Base-by-base conservation (phyloP, 1,139 yeast species). In the Hyphopichia buzzinii region DNA sequence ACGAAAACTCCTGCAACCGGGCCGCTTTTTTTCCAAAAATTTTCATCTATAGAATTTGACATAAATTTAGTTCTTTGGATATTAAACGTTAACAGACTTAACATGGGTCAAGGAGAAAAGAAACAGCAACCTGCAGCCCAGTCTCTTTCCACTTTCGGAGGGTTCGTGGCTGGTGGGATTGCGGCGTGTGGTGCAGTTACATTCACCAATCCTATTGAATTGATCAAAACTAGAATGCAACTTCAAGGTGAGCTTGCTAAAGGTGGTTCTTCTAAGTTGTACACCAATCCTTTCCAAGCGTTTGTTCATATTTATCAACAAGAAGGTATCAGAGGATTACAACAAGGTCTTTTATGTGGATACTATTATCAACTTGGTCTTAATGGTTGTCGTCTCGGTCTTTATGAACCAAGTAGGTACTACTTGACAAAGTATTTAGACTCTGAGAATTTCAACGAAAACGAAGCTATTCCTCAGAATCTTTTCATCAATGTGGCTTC, bases 131-230 rank as follows among this genome's bases (percentile, higher is more conserved):
- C 65, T 4, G 72, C 72, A 2, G 73, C 77, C 8, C 81, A 79
- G 52, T 67, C 73, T 48, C 74, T 83, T 12, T 74, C 84, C 24
- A 72, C 84, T 1, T 49, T 76, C 8, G 96, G 96, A 17, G 95
- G 97, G 3, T 89, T 90, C 51, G 55, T 83, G 4, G 97, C 97
- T 11, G 98, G 97, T 4, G 96, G 96, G 5, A 48, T 88, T 8
- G 98, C 98, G 1, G 97, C 97, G 3, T 90, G 97, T 66, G 95
- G 95, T 36, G 97, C 98, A 0, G 98, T 92, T 26, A 92, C 97
- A 0, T 84, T 90, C 59, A 90, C 97, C 8, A 92, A 92, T 55
- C 98, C 98, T 7, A 84, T 92, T 41, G 98, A 92, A 57, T 72
- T 92, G 46, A 88, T 90, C 53, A 92, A 92, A 64, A 92, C 95